Evolutionary conservation across 2,329 filamentous ascomycete species (phyloP), one percentile per base, ranked within the genome.

Genomic region (Colletotrichum sp.): DNA sequence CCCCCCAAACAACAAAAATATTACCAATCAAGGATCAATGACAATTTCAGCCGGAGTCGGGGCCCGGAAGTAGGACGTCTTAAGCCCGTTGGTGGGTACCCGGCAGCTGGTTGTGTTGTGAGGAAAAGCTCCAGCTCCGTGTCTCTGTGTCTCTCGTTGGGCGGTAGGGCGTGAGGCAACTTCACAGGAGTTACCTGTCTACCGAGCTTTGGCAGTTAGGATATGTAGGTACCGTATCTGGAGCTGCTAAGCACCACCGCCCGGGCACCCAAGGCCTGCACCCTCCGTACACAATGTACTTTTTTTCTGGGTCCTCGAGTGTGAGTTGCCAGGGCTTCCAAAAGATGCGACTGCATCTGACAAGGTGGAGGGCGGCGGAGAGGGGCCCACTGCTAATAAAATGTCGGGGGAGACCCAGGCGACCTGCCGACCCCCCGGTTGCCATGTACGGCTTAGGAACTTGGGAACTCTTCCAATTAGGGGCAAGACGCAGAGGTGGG

Each of bases 1-100:
- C 57, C 63, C 15, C 57, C 67, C 57, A 52, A 69, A 28, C 55
- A 52, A 52, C 28, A 73, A 18, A 21, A 21, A 34, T 44, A 69
- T 74, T 74, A 74, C 74, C 71, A 76, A 76, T 76, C 74, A 76
- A 76, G 49, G 59, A 26, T 44, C 39, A 44, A 26, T 69, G 70
- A 69, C 70, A 74, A 69, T 65, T 52, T 44, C n/a, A 28, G 49
- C 52, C 44, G 63, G 69, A 72, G 34, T 39, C 24, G 28, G 49
- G 65, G 13, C 64, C 63, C 74, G 74, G 74, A 76, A 44, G 57
- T 76, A 76, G 74, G 59, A 55, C 21, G 15, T 32, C 59, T 76
- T 76, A 76, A 76, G 59, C 39, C 74, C 74, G 74, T 49, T 21
- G 28, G 73, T 67, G 63, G 62, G 62, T 26, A 69, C 12, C 30